Percentiles rank a stretch among this genome's conserved stretches.
Conservation (phyloP, 1,139 yeast species). For the Sugiyamaella pinicola region DNA sequence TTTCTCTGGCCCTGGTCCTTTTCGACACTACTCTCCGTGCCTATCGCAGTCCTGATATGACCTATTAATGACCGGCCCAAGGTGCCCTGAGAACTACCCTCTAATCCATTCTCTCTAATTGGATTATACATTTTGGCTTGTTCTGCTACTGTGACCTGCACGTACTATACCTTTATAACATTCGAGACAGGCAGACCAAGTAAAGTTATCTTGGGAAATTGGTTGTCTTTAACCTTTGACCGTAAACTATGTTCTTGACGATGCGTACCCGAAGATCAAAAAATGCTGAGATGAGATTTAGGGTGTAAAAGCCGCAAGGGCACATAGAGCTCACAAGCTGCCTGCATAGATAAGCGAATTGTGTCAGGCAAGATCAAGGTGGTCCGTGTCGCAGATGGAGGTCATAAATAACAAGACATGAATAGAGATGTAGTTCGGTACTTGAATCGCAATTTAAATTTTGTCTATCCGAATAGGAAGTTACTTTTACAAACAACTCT, state of each 20-base stretch:
- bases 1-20: not conserved
- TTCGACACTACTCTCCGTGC: no score
- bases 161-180: not conserved
- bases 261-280: not conserved
- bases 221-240: not conserved
- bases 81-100: no score
- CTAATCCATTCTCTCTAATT: not conserved
- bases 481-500: no score
- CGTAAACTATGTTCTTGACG: conserved; percentile 4
- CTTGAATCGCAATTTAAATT: no score
- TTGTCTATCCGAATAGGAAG: no score
- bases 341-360: no score
- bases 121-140: conserved; percentile 8
- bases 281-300: not conserved
- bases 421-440: no score
- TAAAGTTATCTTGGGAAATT: not conserved
- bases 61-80: conserved; percentile 7
- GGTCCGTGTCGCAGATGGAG: no score
- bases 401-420: no score
- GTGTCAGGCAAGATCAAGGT: no score
- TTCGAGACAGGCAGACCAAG: not conserved
- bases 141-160: not conserved
- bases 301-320: conserved; percentile 12
- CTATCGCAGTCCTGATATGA: not conserved
- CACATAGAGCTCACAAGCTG: not conserved